A percentile compares a stretch with the other conserved stretches of the same genome.
Evolutionary conservation across 805 yeast genomes (phyloP).

Genomic region (Saturnispora quitensis): DNA sequence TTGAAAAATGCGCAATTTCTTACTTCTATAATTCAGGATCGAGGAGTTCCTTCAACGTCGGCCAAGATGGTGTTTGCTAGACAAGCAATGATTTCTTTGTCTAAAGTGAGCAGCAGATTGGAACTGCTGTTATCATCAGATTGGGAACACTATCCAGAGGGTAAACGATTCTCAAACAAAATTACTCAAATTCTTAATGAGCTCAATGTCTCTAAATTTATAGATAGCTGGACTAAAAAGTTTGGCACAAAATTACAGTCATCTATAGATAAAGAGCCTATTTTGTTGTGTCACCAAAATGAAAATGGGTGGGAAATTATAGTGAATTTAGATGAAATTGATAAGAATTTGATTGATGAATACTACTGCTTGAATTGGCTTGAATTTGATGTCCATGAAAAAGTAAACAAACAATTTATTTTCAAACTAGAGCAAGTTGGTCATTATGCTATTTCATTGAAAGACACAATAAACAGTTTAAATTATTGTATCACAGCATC

Average conservation of each 20-base stretch:
- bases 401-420: conserved; percentile 1
- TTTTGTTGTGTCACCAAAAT: conserved; percentile 31
- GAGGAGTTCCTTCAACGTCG: conserved; percentile 40
- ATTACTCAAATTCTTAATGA: conserved; percentile 36
- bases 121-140: conserved; percentile 48
- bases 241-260: conserved; percentile 8
- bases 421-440: neutral
- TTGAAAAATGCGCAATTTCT: conserved; percentile 7
- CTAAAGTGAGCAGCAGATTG: conserved; percentile 34
- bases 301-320: conserved; percentile 23
- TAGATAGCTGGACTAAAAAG: conserved; percentile 39
- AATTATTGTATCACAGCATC: conserved; percentile 1
- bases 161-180: conserved; percentile 49
- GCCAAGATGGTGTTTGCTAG: conserved; percentile 43
- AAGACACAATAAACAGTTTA: conserved; percentile 1
- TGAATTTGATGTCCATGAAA: neutral
- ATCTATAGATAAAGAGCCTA: conserved; percentile 7
- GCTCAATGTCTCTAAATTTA: conserved; percentile 34
- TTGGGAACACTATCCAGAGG: conserved; percentile 59
- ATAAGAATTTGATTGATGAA: conserved; percentile 26
- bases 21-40: conserved; percentile 12
- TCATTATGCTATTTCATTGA: neutral
- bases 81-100: conserved; percentile 40
- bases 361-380: conserved; percentile 12
- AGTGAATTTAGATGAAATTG: conserved; percentile 23